Base-by-base conservation (phyloP, 305 asterid species). In the Fraxinus nigra region DNA sequence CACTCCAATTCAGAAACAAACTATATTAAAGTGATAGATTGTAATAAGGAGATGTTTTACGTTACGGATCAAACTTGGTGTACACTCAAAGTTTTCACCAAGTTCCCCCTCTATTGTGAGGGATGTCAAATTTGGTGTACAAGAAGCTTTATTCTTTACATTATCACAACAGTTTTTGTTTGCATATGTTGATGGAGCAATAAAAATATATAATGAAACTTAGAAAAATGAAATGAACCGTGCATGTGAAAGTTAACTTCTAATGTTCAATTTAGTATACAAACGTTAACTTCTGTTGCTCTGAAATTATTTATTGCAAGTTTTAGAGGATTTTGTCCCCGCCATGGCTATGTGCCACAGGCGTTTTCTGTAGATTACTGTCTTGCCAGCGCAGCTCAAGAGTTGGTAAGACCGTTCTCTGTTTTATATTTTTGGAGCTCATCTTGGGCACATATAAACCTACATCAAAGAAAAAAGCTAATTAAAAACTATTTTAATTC, bases 381-480 rank as follows among this genome's bases (percentile, higher is more conserved):
- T 11, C 73, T 34, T 16, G 26, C 46, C 46, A 72, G 24, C 16
- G 74, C 11, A 37, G 69, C 20, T 88, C 84, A 86, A 56, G 75
- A 35, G 80, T 82, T 79, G 48, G 76, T 48, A 80, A 83, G 89
- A 14, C 85, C 82, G 72, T 85, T 84, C 70, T 88, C 90, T 76
- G 89, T 82, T 84, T 86, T 88, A 43, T 80, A 81, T 65, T 87
- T 89, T 79, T 86, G 89, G 54, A 89, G 90, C 83, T 88, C 92
- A n/a, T 89, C 89, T 74, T 88, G 91, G 10, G 87, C 86, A 75
- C 85, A 56, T 56, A 85, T 79, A 75, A 88, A 81, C 91, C 91
- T 89, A 78, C 22, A 82, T n/a, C 33, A 67, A 48, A 54, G 2
- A 81, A 82, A 69, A 70, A 30, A 1, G 26, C 26, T 32, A 7